Conservation (phyloP, 305 asterid species). For the Fraxinus paxiana region DNA sequence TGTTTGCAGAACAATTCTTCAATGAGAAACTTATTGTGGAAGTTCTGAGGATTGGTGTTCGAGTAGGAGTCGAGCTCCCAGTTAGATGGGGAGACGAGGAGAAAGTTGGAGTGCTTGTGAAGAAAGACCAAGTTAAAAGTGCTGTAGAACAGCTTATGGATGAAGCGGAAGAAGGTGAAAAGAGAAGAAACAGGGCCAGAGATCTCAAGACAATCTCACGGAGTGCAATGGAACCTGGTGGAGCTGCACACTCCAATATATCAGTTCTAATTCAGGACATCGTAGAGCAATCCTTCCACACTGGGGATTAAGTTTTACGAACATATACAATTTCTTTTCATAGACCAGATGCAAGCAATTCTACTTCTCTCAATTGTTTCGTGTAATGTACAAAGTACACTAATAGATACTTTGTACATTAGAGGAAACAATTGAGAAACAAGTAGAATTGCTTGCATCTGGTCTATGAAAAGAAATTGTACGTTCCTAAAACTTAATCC, state of each 20-base stretch:
- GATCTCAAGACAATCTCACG: conserved; percentile 37
- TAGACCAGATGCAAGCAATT: background rate
- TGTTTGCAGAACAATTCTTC: conserved; percentile 56
- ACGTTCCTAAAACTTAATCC: background rate
- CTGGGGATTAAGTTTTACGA: background rate
- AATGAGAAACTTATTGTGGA: conserved; percentile 50
- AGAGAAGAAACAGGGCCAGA: conserved; percentile 34
- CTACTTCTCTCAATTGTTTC: background rate
- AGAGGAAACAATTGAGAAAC: background rate
- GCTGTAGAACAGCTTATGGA: conserved; percentile 45
- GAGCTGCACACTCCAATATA: conserved; percentile 34
- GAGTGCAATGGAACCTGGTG: conserved; percentile 35
- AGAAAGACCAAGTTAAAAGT: conserved; percentile 31
- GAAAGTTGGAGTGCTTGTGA: conserved; percentile 50
- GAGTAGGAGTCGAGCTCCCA: conserved; percentile 40
- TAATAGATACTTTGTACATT: no score
- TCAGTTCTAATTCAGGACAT: conserved; percentile 37
- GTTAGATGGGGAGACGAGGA: conserved; percentile 61
- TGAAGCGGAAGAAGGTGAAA: conserved; percentile 37
- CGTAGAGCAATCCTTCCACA: background rate
- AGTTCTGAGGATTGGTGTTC: conserved; percentile 35
- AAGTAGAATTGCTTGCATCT: background rate
- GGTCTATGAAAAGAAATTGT: background rate
- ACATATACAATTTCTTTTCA: background rate
- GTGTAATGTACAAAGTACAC: no score